These are phyloP conservation scores for Chaetomiaceae sp. DNA, from an alignment of 2,329 filamentous ascomycete species.

Conservation along the genomic window DNA sequence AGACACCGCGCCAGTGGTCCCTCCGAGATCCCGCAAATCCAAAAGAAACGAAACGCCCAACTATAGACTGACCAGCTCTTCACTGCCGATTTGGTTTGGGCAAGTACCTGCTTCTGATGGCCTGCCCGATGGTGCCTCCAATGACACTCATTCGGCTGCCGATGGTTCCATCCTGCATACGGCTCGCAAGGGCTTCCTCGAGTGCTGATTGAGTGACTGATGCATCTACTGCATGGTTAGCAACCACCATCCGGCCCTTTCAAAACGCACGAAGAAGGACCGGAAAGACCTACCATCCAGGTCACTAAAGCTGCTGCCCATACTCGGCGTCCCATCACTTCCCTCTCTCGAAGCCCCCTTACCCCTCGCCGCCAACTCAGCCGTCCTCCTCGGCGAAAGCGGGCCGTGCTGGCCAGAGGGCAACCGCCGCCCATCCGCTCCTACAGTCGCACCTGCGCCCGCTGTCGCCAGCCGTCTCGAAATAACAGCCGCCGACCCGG, in stretches of 20 bases:
- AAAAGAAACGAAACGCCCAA: neutral
- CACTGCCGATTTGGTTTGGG: slow-evolving; percentile 27
- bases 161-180: slow-evolving; percentile 60
- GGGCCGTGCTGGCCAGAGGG: slow-evolving; percentile 38
- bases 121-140: slow-evolving; percentile 62
- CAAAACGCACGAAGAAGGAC: neutral
- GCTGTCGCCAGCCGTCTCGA: slow-evolving; percentile 30
- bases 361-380: slow-evolving; percentile 54
- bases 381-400: slow-evolving; percentile 55
- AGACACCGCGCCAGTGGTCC: neutral
- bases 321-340: slow-evolving; percentile 71
- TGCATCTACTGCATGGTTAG: slow-evolving; percentile 52
- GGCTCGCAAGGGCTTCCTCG: slow-evolving; percentile 71
- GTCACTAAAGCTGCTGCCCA: slow-evolving; percentile 84
- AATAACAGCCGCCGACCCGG: slow-evolving; percentile 46
- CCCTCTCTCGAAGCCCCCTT: slow-evolving; percentile 54
- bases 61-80: neutral
- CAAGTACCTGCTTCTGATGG: slow-evolving; percentile 59
- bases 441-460: neutral
- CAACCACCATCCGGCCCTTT: neutral
- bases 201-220: slow-evolving; percentile 77
- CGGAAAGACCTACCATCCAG: slow-evolving; percentile 57
- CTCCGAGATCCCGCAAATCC: neutral
- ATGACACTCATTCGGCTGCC: slow-evolving; percentile 64
- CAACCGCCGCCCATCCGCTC: neutral